Conservation (phyloP, 1,284 basidiomycete species). For the Boletellus deceptivus region DNA sequence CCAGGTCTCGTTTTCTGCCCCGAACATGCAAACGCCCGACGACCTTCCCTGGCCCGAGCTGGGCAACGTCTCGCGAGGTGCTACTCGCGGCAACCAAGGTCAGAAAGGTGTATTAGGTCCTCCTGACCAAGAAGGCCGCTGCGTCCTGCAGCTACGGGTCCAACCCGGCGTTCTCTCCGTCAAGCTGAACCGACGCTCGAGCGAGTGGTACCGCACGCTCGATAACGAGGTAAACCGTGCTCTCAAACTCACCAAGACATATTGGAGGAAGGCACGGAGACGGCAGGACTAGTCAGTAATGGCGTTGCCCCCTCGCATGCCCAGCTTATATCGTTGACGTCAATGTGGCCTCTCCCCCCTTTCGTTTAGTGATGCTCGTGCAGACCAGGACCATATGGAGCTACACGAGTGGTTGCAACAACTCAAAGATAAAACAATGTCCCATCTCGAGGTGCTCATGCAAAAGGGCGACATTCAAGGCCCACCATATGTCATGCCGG, state of each 20-base stretch:
- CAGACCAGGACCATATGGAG: slow-evolving; percentile 83
- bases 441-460: slow-evolving; percentile 77
- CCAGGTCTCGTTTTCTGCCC: slow-evolving; percentile 27
- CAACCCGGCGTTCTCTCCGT: slow-evolving; percentile 77
- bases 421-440: slow-evolving; percentile 82
- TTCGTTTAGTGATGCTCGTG: slow-evolving; percentile 53
- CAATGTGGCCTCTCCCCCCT: neutral
- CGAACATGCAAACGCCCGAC: slow-evolving; percentile 58
- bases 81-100: slow-evolving; percentile 79
- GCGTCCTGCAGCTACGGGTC: slow-evolving; percentile 68
- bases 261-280: slow-evolving; percentile 72
- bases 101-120: slow-evolving; percentile 72
- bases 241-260: slow-evolving; percentile 77
- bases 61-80: slow-evolving; percentile 76
- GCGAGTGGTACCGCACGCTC: slow-evolving; percentile 75
- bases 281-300: slow-evolving; percentile 63
- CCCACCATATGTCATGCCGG: slow-evolving; percentile 75
- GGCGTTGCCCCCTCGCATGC: neutral
- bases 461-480: slow-evolving; percentile 81
- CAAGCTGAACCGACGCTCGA: slow-evolving; percentile 65
- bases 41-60: slow-evolving; percentile 82
- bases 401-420: slow-evolving; percentile 81
- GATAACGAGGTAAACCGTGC: slow-evolving; percentile 74
- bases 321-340: slow-evolving; percentile 9
- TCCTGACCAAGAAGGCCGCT: slow-evolving; percentile 67